phyloP scores from a whole-genome alignment of 805 yeast genomes.

The Wickerhamiella occidentalis region DNA sequence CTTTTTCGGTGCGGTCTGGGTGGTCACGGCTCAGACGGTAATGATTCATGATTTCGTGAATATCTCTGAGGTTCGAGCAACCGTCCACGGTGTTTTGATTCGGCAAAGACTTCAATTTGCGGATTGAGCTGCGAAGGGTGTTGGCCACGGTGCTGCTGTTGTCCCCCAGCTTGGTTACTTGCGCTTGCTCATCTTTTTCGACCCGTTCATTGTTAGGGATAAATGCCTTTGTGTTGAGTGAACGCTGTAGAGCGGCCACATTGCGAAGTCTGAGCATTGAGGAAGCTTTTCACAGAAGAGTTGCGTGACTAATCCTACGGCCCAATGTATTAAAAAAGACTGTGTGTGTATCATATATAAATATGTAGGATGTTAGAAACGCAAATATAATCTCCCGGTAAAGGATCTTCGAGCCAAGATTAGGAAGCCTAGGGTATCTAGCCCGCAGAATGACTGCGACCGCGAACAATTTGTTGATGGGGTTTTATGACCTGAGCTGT shows the following conservation, averaged over 20 bases:
- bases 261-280: conserved; percentile 5
- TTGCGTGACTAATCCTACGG: background rate
- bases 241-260: conserved; percentile 4
- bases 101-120: background rate
- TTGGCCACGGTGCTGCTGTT: background rate
- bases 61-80: conserved; percentile 17
- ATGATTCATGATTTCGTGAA: conserved; percentile 19
- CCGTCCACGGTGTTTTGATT: conserved; percentile 16
- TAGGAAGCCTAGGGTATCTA: background rate
- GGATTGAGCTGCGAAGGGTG: background rate
- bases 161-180: background rate
- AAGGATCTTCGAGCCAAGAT: too few species aligned
- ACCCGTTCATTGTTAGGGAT: background rate
- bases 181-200: background rate
- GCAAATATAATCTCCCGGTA: too few species aligned
- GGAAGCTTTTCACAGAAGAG: background rate
- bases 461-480: background rate
- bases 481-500: background rate
- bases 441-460: background rate
- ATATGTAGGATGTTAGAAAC: too few species aligned
- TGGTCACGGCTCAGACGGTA: conserved; percentile 19
- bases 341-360: too few species aligned
- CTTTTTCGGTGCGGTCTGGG: conserved; percentile 1
- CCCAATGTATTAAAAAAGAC: too few species aligned
- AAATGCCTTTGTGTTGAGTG: conserved; percentile 4